These are phyloP conservation scores for Solanum pimpinellifolium DNA, from an alignment of 257 asterid genomes.

Conservation along the genomic window DNA sequence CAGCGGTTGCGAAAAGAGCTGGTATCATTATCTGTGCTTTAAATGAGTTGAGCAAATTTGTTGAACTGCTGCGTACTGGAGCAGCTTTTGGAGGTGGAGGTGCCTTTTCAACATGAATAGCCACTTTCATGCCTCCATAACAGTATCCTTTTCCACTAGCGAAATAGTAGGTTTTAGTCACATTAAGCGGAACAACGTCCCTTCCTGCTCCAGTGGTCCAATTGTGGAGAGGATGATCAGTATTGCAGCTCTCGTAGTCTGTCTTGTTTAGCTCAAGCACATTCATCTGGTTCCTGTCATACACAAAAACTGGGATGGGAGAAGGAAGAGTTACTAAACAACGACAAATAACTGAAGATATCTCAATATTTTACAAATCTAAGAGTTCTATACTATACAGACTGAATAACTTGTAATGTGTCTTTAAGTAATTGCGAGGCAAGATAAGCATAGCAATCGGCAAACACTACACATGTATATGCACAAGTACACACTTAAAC, in stretches of 20 bases:
- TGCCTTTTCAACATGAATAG: conserved; percentile 35
- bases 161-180: conserved; percentile 59
- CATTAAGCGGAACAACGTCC: conserved; percentile 86
- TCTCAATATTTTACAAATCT: neutral
- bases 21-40: conserved; percentile 35
- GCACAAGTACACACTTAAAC: neutral
- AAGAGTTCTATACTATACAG: neutral
- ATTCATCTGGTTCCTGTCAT: conserved; percentile 56
- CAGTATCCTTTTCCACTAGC: conserved; percentile 82
- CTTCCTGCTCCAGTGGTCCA: conserved; percentile 85
- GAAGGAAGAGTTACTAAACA: neutral
- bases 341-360: neutral
- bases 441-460: neutral
- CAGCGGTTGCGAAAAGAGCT: conserved; percentile 44
- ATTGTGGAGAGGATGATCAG: conserved; percentile 54
- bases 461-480: neutral
- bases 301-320: conserved; percentile 48
- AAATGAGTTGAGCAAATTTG: conserved; percentile 12
- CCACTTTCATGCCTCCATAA: conserved; percentile 70
- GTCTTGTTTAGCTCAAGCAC: conserved; percentile 86
- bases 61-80: conserved; percentile 20
- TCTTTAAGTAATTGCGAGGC: neutral
- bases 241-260: conserved; percentile 44
- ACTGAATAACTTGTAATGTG: neutral
- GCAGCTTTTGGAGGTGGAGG: conserved; percentile 62